Base-by-base conservation (phyloP, 2,329 filamentous ascomycete genomes). In the Akanthomyces uredinophilus region DNA sequence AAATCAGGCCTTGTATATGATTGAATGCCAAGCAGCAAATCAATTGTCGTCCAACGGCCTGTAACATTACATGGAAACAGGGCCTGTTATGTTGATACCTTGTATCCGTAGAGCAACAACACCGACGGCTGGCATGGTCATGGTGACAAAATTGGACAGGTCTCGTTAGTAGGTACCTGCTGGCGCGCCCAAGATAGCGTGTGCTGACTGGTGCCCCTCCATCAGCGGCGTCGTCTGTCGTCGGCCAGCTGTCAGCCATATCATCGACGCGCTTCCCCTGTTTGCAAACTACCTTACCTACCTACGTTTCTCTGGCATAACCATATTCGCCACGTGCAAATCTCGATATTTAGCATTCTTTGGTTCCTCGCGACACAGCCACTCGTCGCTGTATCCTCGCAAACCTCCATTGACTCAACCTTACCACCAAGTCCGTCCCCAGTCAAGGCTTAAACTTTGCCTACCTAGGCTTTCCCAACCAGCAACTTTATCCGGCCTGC, bases 251-350 rank as follows among this genome's bases (percentile, higher is more conserved):
- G 18, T 24, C 46, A 22, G 37, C 22, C 54, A 10, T 24, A 39
- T 51, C 37, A 58, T 58, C 44, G 32, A 49, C 16, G 35, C 52
- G 37, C 22, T 59, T 59, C 56, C 56, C 56, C 56, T 59, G 56
- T 59, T 59, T 51, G 46, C 46, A 37, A 51, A n/a, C n/a, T n/a
- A n/a, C n/a, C n/a, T n/a, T n/a, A n/a, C n/a, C n/a, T n/a, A n/a
- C n/a, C 46, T 22, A 16, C 35, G 24, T 35, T 49, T 37, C 10
- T 43, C 46, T 24, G 22, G 8, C 56, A 29, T 43, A 22, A 11
- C 27, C 46, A 41, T 50, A 6, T 22, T 51, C 22, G 56, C 47
- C 46, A 41, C 46, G 5, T 24, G 14, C 18, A 58, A 35, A 18
- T 39, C 6, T 51, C 46, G 13, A 24, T 22, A 11, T 6, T n/a